These are phyloP conservation scores for Stenogyne calaminthoides DNA, from an alignment of 305 asterid genomes.

Conservation along the genomic window DNA sequence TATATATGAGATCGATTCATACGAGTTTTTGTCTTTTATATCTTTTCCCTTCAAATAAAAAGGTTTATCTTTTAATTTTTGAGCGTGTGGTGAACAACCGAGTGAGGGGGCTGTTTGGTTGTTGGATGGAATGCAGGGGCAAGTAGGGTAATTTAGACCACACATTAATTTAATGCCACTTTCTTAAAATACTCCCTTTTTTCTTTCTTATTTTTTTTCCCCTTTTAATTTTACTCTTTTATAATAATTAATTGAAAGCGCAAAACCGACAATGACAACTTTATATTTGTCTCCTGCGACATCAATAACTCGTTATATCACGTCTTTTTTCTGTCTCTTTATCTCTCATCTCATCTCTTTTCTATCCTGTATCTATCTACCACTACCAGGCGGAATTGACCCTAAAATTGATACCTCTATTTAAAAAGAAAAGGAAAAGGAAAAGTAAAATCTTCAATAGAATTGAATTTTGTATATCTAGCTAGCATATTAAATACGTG, in stretches of 20 bases:
- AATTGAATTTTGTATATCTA: neutral
- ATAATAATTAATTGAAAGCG: slow-evolving; percentile 29
- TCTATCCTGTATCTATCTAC: neutral
- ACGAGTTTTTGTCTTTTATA: no score
- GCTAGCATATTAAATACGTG: neutral
- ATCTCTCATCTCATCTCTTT: neutral
- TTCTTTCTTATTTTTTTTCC: neutral
- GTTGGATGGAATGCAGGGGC: slow-evolving; percentile 6
- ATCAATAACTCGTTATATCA: slow-evolving; percentile 4
- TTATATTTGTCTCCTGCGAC: slow-evolving; percentile 29
- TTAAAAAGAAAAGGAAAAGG: neutral
- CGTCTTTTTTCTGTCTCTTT: neutral
- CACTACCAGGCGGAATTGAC: slow-evolving; percentile 30
- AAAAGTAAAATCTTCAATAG: neutral
- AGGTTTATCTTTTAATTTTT: no score
- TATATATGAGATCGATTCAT: no score
- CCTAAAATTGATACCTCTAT: neutral
- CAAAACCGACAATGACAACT: slow-evolving; percentile 41
- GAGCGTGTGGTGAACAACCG: slow-evolving; percentile 7
- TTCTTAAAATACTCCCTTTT: slow-evolving; percentile 12
- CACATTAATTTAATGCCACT: slow-evolving; percentile 28
- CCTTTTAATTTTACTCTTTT: neutral
- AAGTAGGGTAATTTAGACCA: neutral
- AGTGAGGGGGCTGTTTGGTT: neutral
- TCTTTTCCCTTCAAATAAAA: no score